Evolutionary conservation across 345 rosid genomes (phyloP), one percentile per base, ranked within the genome.

Genomic region (Eucalyptus sp.): DNA sequence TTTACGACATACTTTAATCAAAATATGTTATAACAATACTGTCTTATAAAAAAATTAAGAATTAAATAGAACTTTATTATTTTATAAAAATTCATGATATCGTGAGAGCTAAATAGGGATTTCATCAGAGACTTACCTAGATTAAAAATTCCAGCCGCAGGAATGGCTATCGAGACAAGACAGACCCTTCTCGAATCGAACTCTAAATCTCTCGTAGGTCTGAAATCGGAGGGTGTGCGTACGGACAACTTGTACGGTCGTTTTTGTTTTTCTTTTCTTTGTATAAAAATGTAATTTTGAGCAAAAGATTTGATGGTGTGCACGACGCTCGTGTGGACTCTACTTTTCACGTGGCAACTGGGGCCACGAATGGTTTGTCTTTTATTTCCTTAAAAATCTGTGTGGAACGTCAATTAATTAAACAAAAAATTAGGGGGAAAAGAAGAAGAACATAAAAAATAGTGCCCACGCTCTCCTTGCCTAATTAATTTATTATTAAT

Each of bases 21-120:
- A 33, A 68, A 33, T 18, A 18, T 68, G 43, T 33, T 7, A 20
- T 31, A 31, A 16, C 5, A 68, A 8, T 0, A 4, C 12, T 1
- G 1, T 33, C 4, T 29, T 27, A 1, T 62, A n/a, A 64, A 1
- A 1, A 64, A 1, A n/a, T 64, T n/a, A 13, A 14, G 18, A 4
- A n/a, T 15, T n/a, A 18, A 37, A 37, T 5, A 18, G 1, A 76
- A 76, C 15, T 3, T 0, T 11, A 11, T 18, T 37, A 18, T 37
- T 37, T 18, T n/a, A n/a, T 17, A 15, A 64, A 64, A 64, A 37
- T 41, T 1, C 46, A 37, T 37, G 27, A 37, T 37, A 76, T 37
- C 48, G 0, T 5, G 46, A 37, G 83, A 71, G 3, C 4, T 76
- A 37, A 68, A 33, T 33, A 68, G 3, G 5, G 2, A 68, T 9